Evolutionary conservation across 2,329 filamentous ascomycete genomes (phyloP).

Genomic region (Cladophialophora exuberans): DNA sequence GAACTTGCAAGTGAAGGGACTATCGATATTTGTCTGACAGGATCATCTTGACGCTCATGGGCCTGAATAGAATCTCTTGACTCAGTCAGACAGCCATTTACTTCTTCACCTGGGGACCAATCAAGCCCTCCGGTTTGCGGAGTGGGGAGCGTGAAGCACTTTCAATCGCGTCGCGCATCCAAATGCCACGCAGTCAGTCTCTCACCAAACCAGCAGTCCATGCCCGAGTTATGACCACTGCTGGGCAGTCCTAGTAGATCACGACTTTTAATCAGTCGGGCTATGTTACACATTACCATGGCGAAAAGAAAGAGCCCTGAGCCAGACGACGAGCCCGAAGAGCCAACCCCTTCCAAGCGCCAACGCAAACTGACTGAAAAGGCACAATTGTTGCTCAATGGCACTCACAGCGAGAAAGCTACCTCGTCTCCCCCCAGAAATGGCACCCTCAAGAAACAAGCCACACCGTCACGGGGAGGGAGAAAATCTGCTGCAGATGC

Average conservation of each 20-base stretch:
- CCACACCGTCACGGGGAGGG: conserved; percentile 24
- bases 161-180: conserved; percentile 15
- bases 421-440: conserved; percentile 26
- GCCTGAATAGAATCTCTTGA: too few relatives aligned
- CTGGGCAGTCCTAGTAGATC: too few relatives aligned
- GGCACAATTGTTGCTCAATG: conserved; percentile 12
- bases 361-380: conserved; percentile 7
- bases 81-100: not conserved
- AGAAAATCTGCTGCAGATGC: conserved; percentile 16
- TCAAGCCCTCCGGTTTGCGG: conserved; percentile 24
- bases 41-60: too few relatives aligned
- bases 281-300: not conserved
- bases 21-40: too few relatives aligned
- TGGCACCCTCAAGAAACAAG: conserved; percentile 46
- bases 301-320: conserved; percentile 25
- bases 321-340: conserved; percentile 9
- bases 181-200: not conserved
- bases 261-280: not conserved
- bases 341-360: conserved; percentile 27
- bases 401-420: conserved; percentile 4
- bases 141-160: not conserved
- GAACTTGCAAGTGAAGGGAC: too few relatives aligned
- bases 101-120: conserved; percentile 19
- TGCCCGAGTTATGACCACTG: too few relatives aligned
- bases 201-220: not conserved